These are phyloP conservation scores for Lachnum nothofagi DNA, from an alignment of 2,329 filamentous ascomycete genomes.

Conservation along the genomic window DNA sequence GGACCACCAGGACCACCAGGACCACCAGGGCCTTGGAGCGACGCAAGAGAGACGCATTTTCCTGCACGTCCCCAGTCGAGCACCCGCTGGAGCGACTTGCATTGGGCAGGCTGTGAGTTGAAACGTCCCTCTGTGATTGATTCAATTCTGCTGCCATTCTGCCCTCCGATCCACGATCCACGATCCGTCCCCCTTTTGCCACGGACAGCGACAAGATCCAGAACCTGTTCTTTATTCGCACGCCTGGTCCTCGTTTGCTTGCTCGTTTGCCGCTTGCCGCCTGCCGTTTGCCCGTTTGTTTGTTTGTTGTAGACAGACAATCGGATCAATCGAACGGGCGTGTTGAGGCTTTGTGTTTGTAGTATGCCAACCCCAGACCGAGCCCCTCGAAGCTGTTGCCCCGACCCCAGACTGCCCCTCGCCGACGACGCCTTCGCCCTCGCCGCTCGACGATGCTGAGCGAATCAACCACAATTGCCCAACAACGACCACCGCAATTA, in stretches of 20 bases:
- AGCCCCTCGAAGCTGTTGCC: conserved; percentile 13
- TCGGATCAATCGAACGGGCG: conserved; percentile 20
- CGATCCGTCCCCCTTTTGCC: conserved; percentile 14
- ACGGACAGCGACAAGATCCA: conserved; percentile 16
- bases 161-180: not conserved
- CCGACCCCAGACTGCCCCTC: conserved; percentile 17
- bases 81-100: conserved; percentile 25
- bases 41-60: conserved; percentile 23
- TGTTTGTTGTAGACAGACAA: not conserved
- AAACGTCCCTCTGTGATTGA: conserved; percentile 15
- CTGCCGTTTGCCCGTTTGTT: not conserved
- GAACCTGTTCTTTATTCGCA: too few species aligned
- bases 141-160: not conserved
- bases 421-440: conserved; percentile 13
- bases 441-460: conserved; percentile 25
- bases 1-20: too few species aligned
- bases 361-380: conserved; percentile 24
- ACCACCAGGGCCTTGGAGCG: too few species aligned
- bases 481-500: conserved; percentile 18
- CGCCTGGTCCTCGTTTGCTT: too few species aligned
- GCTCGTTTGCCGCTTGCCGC: too few species aligned
- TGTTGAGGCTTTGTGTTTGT: conserved; percentile 10
- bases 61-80: conserved; percentile 25
- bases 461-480: conserved; percentile 22
- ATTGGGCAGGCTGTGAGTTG: conserved; percentile 22